A percentile compares a stretch with the other conserved stretches of the same genome.
These are phyloP conservation scores for Oleoguttula mirabilis DNA, from an alignment of 495 filamentous ascomycete species.

Conservation along the genomic window DNA sequence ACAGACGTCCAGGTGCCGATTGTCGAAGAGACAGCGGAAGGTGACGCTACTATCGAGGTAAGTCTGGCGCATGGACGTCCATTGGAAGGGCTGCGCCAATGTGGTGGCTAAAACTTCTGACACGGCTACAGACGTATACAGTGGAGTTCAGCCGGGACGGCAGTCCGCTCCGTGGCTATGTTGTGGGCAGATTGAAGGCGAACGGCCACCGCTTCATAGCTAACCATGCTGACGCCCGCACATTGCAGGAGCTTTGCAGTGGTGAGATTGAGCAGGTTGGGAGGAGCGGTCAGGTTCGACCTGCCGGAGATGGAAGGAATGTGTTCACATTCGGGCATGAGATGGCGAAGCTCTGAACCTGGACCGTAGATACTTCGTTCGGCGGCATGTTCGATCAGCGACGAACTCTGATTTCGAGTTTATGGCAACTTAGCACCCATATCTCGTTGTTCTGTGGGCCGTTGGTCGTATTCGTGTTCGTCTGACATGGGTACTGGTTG, in stretches of 20 bases:
- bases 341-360: constrained; percentile 24
- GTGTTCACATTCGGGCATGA: constrained; percentile 31
- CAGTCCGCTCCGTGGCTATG: constrained; percentile 31
- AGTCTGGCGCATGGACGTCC: too few species aligned
- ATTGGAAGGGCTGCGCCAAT: too few species aligned
- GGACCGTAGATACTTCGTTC: too few species aligned
- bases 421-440: too few species aligned
- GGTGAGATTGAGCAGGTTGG: constrained; percentile 30
- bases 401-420: too few species aligned
- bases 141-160: constrained; percentile 40
- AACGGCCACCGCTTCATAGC: constrained; percentile 40
- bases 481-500: too few species aligned
- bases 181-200: constrained; percentile 37
- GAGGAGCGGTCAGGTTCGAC: constrained; percentile 29
- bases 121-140: constrained; percentile 48
- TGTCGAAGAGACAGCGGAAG: constrained; percentile 32
- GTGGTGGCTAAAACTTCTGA: too few species aligned
- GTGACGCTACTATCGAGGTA: constrained; percentile 40
- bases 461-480: too few species aligned
- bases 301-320: constrained; percentile 28
- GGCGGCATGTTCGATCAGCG: too few species aligned
- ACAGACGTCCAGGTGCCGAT: constrained; percentile 25
- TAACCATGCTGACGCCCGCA: constrained; percentile 35
- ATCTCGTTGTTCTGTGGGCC: too few species aligned
- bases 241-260: constrained; percentile 28